Evolutionary conservation across 805 yeast genomes (phyloP).

Genomic region (Pichia cabralensis): DNA sequence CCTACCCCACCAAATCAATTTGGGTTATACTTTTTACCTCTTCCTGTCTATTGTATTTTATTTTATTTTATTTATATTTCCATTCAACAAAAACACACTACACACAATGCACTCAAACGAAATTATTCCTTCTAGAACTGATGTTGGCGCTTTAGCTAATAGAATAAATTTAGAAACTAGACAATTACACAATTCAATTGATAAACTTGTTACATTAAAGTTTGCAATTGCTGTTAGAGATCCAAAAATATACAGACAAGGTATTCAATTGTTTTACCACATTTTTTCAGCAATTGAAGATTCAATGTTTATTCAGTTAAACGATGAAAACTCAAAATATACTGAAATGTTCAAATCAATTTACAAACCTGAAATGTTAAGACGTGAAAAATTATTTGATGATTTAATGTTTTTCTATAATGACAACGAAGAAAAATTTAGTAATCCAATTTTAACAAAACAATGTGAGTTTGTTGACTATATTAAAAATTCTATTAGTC

Average conservation of each 20-base stretch:
- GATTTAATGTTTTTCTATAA: constrained; percentile 64
- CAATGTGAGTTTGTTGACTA: constrained; percentile 57
- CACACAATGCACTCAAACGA: constrained; percentile 28
- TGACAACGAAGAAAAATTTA: constrained; percentile 44
- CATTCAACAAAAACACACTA: no score
- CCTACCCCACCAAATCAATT: no score
- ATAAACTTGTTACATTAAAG: constrained; percentile 58
- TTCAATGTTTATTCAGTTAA: constrained; percentile 36
- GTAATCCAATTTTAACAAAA: constrained; percentile 44
- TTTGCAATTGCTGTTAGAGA: constrained; percentile 70
- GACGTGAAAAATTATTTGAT: constrained; percentile 44
- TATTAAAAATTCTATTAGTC: constrained; percentile 41
- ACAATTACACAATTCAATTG: constrained; percentile 54
- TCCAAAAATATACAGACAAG: constrained; percentile 70
- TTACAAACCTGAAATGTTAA: constrained; percentile 63
- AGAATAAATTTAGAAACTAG: constrained; percentile 67
- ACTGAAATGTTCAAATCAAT: constrained; percentile 43
- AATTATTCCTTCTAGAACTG: constrained; percentile 68
- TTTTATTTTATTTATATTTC: no score
- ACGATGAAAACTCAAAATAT: constrained; percentile 27
- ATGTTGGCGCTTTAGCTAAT: constrained; percentile 75
- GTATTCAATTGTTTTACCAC: constrained; percentile 64
- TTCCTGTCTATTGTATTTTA: no score
- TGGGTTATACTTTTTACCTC: no score
- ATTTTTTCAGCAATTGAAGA: constrained; percentile 57